These are phyloP conservation scores for Phytophthora aleatoria DNA, from an alignment of 352 stramenopile genomes.

Conservation along the genomic window DNA sequence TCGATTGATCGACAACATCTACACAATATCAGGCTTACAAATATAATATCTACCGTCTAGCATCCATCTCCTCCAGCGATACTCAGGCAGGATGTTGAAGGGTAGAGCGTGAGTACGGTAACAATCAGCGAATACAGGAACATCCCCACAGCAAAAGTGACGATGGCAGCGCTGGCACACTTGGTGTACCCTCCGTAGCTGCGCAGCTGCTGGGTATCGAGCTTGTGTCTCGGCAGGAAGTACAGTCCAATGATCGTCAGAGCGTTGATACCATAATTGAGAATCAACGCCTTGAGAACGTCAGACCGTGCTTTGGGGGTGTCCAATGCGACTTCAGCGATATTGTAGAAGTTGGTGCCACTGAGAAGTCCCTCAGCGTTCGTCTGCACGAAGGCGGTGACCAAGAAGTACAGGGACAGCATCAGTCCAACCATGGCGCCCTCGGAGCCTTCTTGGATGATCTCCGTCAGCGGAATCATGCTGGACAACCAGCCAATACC, in stretches of 20 bases:
- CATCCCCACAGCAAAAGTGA: slow-evolving; percentile 36
- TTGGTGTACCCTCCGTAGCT: slow-evolving; percentile 72
- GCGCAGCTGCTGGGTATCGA: slow-evolving; percentile 63
- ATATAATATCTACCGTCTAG: not conserved
- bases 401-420: slow-evolving; percentile 47
- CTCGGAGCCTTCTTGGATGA: slow-evolving; percentile 59
- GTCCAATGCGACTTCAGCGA: slow-evolving; percentile 26
- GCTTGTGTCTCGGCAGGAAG: slow-evolving; percentile 57
- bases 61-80: slow-evolving; percentile 46
- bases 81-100: slow-evolving; percentile 27
- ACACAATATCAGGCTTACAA: no score
- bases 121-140: slow-evolving; percentile 39
- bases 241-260: slow-evolving; percentile 37
- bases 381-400: slow-evolving; percentile 44
- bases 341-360: slow-evolving; percentile 46
- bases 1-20: no score
- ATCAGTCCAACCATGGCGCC: slow-evolving; percentile 52
- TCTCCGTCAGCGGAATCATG: slow-evolving; percentile 55
- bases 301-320: slow-evolving; percentile 16
- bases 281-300: slow-evolving; percentile 39
- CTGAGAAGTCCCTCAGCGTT: slow-evolving; percentile 39
- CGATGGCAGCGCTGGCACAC: slow-evolving; percentile 45
- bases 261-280: slow-evolving; percentile 55
- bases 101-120: slow-evolving; percentile 49
- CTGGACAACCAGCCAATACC: slow-evolving; percentile 35